These are phyloP conservation scores for Ganoderma boninense DNA, from an alignment of 1,284 basidiomycete genomes.

Conservation along the genomic window DNA sequence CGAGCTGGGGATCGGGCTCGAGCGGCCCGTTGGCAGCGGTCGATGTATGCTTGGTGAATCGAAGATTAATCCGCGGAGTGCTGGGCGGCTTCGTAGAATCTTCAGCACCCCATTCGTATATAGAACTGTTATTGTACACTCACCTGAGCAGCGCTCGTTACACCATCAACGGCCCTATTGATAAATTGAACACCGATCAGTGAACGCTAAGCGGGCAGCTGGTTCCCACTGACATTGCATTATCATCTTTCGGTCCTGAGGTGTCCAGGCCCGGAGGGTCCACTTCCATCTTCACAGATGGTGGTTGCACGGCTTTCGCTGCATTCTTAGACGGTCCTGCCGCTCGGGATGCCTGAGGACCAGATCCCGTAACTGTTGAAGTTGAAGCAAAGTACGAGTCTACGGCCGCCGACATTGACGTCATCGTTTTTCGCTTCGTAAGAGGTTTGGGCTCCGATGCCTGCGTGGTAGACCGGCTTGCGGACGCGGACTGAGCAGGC, in stretches of 20 bases:
- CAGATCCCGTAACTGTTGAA: not conserved
- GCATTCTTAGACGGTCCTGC: not conserved
- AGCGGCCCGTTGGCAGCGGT: not conserved
- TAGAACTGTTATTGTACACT: not conserved
- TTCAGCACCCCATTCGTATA: too few relatives aligned
- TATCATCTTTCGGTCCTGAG: not conserved
- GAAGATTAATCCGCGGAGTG: not conserved
- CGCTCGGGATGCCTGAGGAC: not conserved
- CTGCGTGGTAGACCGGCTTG: not conserved
- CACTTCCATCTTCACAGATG: conserved; percentile 18
- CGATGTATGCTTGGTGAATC: not conserved
- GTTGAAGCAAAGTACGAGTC: conserved; percentile 6
- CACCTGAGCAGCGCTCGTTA: conserved; percentile 3
- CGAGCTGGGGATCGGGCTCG: not conserved
- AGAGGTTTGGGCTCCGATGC: not conserved
- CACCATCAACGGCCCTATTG: conserved; percentile 6
- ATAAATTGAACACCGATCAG: not conserved
- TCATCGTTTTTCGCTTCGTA: conserved; percentile 20
- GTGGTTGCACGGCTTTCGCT: not conserved
- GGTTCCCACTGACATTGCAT: conserved; percentile 12
- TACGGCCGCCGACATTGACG: conserved; percentile 17
- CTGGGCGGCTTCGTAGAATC: not conserved
- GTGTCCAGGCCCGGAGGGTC: not conserved
- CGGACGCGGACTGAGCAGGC: not conserved
- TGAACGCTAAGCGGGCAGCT: too few relatives aligned